A percentile compares a stretch with the other conserved stretches of the same genome.
phyloP scores from a whole-genome alignment of 805 yeast genomes.

The Candida succiphila region DNA sequence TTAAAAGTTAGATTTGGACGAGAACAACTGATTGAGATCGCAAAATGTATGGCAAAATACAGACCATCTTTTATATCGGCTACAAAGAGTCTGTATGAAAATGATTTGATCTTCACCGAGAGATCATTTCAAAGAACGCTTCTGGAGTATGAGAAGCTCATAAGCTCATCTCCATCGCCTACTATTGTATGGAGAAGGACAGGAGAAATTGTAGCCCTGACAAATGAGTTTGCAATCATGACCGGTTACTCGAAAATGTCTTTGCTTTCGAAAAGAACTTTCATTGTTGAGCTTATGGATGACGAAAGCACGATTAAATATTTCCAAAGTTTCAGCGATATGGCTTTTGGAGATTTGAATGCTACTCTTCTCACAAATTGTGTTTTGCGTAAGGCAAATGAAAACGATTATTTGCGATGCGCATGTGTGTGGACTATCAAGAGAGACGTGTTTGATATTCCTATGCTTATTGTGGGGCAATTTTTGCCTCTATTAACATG shows the following conservation, averaged over 20 bases:
- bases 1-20: constrained; percentile 40
- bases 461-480: constrained; percentile 78
- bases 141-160: constrained; percentile 45
- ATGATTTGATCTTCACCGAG: constrained; percentile 57
- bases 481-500: constrained; percentile 52
- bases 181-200: constrained; percentile 81
- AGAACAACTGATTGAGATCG: constrained; percentile 28
- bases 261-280: constrained; percentile 48
- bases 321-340: constrained; percentile 58
- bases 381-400: constrained; percentile 27
- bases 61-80: constrained; percentile 73
- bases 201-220: constrained; percentile 74
- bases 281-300: constrained; percentile 76
- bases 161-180: constrained; percentile 60
- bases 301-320: constrained; percentile 65
- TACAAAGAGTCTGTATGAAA: constrained; percentile 61
- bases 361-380: constrained; percentile 43
- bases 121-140: constrained; percentile 46
- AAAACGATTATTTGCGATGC: constrained; percentile 39
- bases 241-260: constrained; percentile 55
- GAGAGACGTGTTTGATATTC: constrained; percentile 74
- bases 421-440: constrained; percentile 82
- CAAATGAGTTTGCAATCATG: constrained; percentile 62
- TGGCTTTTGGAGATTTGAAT: constrained; percentile 61
- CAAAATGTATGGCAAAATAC: constrained; percentile 52